Conservation (phyloP, 371 early-diverging fungal species). For the Mycotypha africana region DNA sequence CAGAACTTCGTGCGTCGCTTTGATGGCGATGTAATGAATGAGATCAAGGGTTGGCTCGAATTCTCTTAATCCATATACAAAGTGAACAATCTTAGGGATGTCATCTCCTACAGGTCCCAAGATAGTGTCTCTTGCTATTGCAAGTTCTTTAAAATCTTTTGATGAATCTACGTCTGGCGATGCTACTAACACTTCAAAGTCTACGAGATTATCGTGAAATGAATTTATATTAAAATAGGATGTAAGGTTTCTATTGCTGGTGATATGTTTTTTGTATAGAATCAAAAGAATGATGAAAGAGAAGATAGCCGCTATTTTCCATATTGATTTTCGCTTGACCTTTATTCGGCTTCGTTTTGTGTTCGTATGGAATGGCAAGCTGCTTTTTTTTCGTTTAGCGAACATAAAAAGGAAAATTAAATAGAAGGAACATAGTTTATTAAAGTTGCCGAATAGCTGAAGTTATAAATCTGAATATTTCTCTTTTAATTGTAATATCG, state of each 20-base stretch:
- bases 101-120: slow-evolving; percentile 8
- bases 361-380: not conserved
- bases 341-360: not conserved
- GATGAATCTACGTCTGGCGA: slow-evolving; percentile 2
- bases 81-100: slow-evolving; percentile 49
- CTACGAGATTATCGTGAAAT: not conserved
- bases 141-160: slow-evolving; percentile 15
- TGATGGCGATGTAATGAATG: slow-evolving; percentile 49
- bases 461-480: no score
- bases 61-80: slow-evolving; percentile 42
- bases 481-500: slow-evolving; percentile 31
- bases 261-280: no score
- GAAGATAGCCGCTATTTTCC: not conserved
- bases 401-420: not conserved
- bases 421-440: not conserved
- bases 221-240: no score
- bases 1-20: slow-evolving; percentile 43
- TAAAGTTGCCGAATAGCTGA: slow-evolving; percentile 7
- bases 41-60: slow-evolving; percentile 40
- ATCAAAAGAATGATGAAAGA: not conserved
- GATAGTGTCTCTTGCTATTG: slow-evolving; percentile 14
- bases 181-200: slow-evolving; percentile 7
- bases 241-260: not conserved
- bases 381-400: not conserved
- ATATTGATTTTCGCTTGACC: not conserved